Evolutionary conservation across 2,329 filamentous ascomycete genomes (phyloP).

Genomic region (Sporothrix globosa): DNA sequence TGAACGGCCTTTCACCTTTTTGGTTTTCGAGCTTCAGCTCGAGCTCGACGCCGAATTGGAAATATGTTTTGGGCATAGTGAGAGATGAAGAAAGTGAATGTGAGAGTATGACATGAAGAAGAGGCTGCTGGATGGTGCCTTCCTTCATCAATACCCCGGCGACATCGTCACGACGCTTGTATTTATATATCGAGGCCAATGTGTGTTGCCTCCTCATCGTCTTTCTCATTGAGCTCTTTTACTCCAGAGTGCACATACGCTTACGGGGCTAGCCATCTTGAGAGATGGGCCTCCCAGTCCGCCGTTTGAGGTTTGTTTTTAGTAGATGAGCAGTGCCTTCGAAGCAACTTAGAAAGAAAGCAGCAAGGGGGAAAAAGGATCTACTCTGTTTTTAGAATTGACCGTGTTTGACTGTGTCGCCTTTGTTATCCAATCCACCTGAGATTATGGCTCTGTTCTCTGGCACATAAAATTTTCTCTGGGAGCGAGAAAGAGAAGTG

Average conservation of each 20-base stretch:
- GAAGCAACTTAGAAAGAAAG: not conserved
- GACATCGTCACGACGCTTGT: slow-evolving; percentile 1
- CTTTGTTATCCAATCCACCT: not conserved
- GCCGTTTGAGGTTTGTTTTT: slow-evolving; percentile 31
- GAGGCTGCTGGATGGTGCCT: not conserved
- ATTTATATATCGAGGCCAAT: not conserved
- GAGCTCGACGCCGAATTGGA: slow-evolving; percentile 47
- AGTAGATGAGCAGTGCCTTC: not conserved
- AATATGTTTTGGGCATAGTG: slow-evolving; percentile 20
- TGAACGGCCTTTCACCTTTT: slow-evolving; percentile 41
- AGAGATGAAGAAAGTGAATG: not conserved
- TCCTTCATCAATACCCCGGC: not conserved
- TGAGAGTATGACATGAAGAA: not conserved
- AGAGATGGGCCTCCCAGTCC: slow-evolving; percentile 28
- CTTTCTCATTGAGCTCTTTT: not conserved
- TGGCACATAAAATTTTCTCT: not conserved
- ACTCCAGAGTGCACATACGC: not conserved
- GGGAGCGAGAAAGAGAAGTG: too few relatives aligned
- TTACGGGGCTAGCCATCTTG: slow-evolving; percentile 29
- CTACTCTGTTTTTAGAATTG: not conserved
- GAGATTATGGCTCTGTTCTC: too few relatives aligned
- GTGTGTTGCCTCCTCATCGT: not conserved
- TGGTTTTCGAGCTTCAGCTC: slow-evolving; percentile 44
- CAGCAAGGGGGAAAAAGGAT: not conserved
- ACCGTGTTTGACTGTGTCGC: not conserved